Percentiles rank a stretch among this genome's conserved stretches.
These are phyloP conservation scores for Blastomyces gilchristii DNA, from an alignment of 2,329 filamentous ascomycete species.

Conservation along the genomic window DNA sequence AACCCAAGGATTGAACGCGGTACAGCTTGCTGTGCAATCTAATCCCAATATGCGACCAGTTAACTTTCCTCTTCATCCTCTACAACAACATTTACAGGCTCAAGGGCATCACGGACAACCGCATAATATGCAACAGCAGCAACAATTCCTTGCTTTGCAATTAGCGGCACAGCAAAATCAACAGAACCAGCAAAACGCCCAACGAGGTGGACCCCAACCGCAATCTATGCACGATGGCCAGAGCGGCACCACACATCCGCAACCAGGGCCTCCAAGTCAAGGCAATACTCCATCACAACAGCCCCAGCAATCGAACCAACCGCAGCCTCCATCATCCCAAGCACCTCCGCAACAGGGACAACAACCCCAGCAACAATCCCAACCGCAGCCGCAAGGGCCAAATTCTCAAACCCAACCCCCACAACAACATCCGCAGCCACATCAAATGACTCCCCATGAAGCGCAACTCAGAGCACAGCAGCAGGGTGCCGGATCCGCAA, in stretches of 20 bases:
- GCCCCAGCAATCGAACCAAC: conserved; percentile 22
- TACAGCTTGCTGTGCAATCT: conserved; percentile 36
- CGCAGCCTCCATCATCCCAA: conserved; percentile 25
- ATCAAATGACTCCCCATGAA: conserved; percentile 32
- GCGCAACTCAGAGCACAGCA: conserved; percentile 34
- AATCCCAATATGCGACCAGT: conserved; percentile 33
- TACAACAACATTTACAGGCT: conserved; percentile 31
- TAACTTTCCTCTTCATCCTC: conserved; percentile 32
- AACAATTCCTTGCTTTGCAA: conserved; percentile 11
- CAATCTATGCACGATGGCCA: conserved; percentile 35
- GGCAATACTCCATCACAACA: conserved; percentile 29
- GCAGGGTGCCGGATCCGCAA: conserved; percentile 24
- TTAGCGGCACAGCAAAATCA: conserved; percentile 23
- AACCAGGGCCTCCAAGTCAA: conserved; percentile 31
- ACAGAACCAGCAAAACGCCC: conserved; percentile 32
- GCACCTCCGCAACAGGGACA: conserved; percentile 23
- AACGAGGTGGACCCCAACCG: conserved; percentile 32
- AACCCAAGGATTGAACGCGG: conserved; percentile 31
- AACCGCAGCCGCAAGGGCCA: conserved; percentile 23
- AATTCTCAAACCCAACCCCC: conserved; percentile 14
- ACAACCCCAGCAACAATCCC: conserved; percentile 25
- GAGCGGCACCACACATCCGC: conserved; percentile 36
- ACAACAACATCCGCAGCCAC: conserved; percentile 24
- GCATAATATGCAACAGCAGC: conserved; percentile 36
- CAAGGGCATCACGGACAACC: conserved; percentile 29